Base-by-base conservation (phyloP, 2,329 filamentous ascomycete species). In the Emmonsia crescens region DNA sequence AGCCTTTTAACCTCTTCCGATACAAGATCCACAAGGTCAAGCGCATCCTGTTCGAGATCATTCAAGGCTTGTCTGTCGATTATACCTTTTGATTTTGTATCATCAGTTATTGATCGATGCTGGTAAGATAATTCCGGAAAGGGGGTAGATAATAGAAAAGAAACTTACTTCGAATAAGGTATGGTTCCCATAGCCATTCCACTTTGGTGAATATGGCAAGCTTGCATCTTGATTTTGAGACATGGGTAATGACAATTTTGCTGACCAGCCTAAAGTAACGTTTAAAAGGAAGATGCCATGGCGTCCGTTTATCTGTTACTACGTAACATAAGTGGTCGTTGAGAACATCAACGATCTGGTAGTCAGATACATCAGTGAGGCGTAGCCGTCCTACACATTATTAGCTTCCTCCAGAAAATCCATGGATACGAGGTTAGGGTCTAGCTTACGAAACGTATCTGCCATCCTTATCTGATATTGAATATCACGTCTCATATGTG, bases 191-290 rank as follows among this genome's bases (percentile, higher is more conserved):
- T 31, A 85, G 82, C 94, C 94, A 97, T 67, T 91, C 89, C n/a
- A 96, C 85, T 69, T 88, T 89, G 60, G 87, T 89, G 75, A 90
- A 96, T 51, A 97, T 84, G 31, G 91, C 88, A 61, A 99, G 83
- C 76, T 94, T 96, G 74, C 91, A 96, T 73, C 88, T 91, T 14
- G 89, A 91, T 76, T 97, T 97, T 59, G 91, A 86, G 63, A 93
- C 83, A 70, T 97, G 91, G 2, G 94, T 96, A 65, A 99, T 94
- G 65, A 96, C 91, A 65, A 96, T 86, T 75, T 96, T 96, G 66
- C 85, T 93, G 62, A 95, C 84, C 27, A 96, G 79, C 68, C 87
- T 87, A 76, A 97, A 96, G 59, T 85, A 83, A 57, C 85, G 81
- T 60, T 87, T 85, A 71, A 91, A 87, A 14, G 94, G 94, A 44